Percentiles rank a stretch among this genome's conserved stretches.
Evolutionary conservation across 2,329 filamentous ascomycete genomes (phyloP).

Genomic region (Trichophyton benhamiae): DNA sequence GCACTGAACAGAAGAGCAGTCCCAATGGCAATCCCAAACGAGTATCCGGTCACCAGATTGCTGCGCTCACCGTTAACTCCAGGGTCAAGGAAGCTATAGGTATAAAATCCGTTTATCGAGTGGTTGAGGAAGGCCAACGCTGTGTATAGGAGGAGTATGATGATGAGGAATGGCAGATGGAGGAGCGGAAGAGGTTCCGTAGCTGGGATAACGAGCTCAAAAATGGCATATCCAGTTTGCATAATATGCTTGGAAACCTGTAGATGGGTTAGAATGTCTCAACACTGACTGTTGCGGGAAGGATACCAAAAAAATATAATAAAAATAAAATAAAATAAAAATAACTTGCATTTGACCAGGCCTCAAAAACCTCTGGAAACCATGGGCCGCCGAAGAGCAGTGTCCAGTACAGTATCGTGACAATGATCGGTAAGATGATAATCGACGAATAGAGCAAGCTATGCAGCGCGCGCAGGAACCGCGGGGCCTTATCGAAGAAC

Average conservation of each 20-base stretch:
- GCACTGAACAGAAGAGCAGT: conserved; percentile 42
- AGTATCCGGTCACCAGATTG: conserved; percentile 51
- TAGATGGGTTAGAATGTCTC: not conserved
- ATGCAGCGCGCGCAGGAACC: conserved; percentile 53
- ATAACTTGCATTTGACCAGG: conserved; percentile 40
- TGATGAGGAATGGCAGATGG: conserved; percentile 54
- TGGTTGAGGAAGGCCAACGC: conserved; percentile 61
- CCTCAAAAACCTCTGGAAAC: conserved; percentile 40
- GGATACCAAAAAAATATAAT: not conserved
- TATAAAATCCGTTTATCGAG: conserved; percentile 58
- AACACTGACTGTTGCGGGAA: too few species aligned
- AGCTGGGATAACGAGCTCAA: conserved; percentile 59
- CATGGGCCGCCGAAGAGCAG: conserved; percentile 44
- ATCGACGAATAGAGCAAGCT: conserved; percentile 51
- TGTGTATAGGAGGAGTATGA: conserved; percentile 62
- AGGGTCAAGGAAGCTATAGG: conserved; percentile 67
- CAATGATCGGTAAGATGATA: conserved; percentile 53
- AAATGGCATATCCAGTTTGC: conserved; percentile 61
- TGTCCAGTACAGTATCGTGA: conserved; percentile 60
- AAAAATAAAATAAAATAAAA: too few species aligned
- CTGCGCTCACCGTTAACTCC: conserved; percentile 33
- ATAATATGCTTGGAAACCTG: conserved; percentile 60
- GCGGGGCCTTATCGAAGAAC: conserved; percentile 49
- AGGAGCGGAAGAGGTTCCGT: conserved; percentile 51
- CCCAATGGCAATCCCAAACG: conserved; percentile 46